Evolutionary conservation across 495 filamentous ascomycete genomes (phyloP).

Genomic region (Penicillium fimorum): DNA sequence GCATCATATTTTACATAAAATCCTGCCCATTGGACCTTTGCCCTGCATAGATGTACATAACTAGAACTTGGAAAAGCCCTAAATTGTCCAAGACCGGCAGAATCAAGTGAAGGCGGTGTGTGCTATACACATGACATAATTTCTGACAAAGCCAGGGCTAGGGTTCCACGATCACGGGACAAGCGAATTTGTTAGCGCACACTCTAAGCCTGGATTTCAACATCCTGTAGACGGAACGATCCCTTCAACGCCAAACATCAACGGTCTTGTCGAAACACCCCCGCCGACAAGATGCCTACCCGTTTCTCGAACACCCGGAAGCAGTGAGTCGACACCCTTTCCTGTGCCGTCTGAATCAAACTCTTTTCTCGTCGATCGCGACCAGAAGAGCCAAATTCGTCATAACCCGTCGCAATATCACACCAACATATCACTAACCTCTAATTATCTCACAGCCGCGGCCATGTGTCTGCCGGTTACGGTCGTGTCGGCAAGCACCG

Average conservation of each 20-base stretch:
- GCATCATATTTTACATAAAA: neutral
- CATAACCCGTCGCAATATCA: constrained; percentile 17
- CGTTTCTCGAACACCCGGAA: constrained; percentile 79
- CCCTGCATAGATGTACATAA: neutral
- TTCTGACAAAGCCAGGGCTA: constrained; percentile 15
- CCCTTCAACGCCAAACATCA: constrained; percentile 45
- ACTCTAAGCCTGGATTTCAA: constrained; percentile 48
- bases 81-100: neutral
- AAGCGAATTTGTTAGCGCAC: constrained; percentile 47
- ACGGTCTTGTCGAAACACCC: constrained; percentile 48
- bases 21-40: neutral
- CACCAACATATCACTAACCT: constrained; percentile 22
- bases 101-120: constrained; percentile 13
- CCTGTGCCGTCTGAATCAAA: constrained; percentile 21
- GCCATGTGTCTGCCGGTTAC: constrained; percentile 91
- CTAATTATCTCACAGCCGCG: constrained; percentile 59
- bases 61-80: neutral
- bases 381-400: constrained; percentile 25
- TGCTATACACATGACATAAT: constrained; percentile 10
- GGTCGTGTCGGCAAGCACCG: constrained; percentile 92
- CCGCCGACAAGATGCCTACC: constrained; percentile 72
- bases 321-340: constrained; percentile 57
- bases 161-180: constrained; percentile 39
- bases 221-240: constrained; percentile 36
- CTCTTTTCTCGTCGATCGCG: constrained; percentile 18